Percentiles rank a stretch among this genome's conserved stretches.
These are phyloP conservation scores for Linum usitatissimum DNA, from an alignment of 345 rosid species.

Conservation along the genomic window DNA sequence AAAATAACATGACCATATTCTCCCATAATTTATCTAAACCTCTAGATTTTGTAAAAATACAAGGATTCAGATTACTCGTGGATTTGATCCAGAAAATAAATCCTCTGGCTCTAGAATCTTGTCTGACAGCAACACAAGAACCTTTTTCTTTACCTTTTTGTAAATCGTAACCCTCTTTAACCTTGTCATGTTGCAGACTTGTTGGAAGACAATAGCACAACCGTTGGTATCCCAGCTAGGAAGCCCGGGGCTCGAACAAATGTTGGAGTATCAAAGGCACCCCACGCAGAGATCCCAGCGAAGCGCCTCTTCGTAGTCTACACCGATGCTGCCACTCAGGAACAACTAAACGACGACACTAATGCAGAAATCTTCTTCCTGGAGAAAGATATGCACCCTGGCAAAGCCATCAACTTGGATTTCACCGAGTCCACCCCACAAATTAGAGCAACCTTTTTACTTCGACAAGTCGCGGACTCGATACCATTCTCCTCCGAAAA, in stretches of 20 bases:
- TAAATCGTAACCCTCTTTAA: neutral
- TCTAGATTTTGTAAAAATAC: too few species aligned
- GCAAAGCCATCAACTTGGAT: slow-evolving; percentile 42
- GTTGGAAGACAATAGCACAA: slow-evolving; percentile 42
- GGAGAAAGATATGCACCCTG: slow-evolving; percentile 57
- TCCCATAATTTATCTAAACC: too few species aligned
- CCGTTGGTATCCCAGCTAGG: slow-evolving; percentile 1
- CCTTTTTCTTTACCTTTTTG: too few species aligned
- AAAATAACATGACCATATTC: too few species aligned
- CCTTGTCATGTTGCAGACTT: slow-evolving; percentile 29
- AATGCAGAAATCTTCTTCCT: slow-evolving; percentile 64
- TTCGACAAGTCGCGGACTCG: slow-evolving; percentile 46
- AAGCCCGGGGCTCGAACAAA: neutral
- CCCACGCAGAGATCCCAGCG: slow-evolving; percentile 43
- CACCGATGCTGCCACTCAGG: slow-evolving; percentile 35
- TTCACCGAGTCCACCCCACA: slow-evolving; percentile 36
- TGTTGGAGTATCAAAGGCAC: slow-evolving; percentile 29
- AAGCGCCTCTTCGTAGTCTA: slow-evolving; percentile 22
- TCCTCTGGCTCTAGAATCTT: too few species aligned
- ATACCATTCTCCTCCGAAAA: slow-evolving; percentile 60
- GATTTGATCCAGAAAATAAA: too few species aligned
- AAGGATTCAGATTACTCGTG: too few species aligned
- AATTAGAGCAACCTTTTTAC: slow-evolving; percentile 43
- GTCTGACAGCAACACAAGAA: too few species aligned
- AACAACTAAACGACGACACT: slow-evolving; percentile 53